Base-by-base conservation (phyloP, 1,139 yeast genomes). In the Sugiyamaella castrensis region DNA sequence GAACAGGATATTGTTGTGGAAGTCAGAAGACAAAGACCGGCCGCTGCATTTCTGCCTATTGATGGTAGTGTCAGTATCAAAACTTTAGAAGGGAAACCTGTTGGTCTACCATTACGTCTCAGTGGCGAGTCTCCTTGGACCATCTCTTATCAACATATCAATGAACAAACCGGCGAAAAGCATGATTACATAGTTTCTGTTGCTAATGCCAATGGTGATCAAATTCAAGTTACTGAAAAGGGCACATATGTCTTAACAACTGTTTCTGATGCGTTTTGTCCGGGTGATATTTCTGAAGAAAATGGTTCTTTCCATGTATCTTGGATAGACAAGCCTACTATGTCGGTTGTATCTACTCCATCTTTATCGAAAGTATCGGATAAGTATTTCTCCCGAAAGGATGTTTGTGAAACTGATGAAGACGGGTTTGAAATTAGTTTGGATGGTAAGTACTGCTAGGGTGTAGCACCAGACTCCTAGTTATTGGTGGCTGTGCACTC, bases 11-110 rank as follows among this genome's bases (percentile, higher is more conserved):
- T 84, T 16, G 74, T 69, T 28, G 71, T 89, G 13, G 72, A 74
- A 28, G 89, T 89, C 1, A 76, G 89, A 57, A 71, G 82, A 46
- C 87, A 82, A 53, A 69, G 82, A 4, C 95, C 96, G 2, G 65
- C 72, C 5, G 81, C 77, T 10, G 71, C 71, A 0, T 77, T 80
- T 57, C 69, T 71, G 43, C 65, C 73, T 2, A 51, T 67, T 47
- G 72, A 68, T 47, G 71, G 70, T 26, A 55, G 54, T 19, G 52
- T 59, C 54, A 46, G 47, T 28, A 52, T 63, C 12, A 59, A 55
- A 34, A 59, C 68, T 7, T 51, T 66, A 10, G 86, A 86, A 63
- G 95, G 94, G 1, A 79, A 77, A 9, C 56, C 62, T 0, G 72
- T 80, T 1, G 73, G 72, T 1, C 65, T 88, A 40, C 95, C 95